phyloP scores from a whole-genome alignment of 1,284 basidiomycete species.

The Cutaneotrichosporon mucoides region DNA sequence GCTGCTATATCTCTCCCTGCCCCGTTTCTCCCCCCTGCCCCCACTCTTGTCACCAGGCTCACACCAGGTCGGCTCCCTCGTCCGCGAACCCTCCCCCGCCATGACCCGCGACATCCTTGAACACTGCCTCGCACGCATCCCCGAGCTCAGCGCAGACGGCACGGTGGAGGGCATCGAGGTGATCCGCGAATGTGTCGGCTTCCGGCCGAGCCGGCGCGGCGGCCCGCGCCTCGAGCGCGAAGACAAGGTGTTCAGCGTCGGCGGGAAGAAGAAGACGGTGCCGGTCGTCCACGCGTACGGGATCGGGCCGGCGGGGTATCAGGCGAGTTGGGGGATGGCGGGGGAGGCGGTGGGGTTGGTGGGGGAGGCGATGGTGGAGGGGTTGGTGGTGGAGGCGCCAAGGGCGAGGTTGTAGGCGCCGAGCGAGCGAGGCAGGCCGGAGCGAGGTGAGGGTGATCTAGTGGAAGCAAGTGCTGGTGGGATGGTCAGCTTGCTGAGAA shows the following conservation, averaged over 20 bases:
- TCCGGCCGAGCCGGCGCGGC: slow-evolving; percentile 17
- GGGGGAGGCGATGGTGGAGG: slow-evolving; percentile 7
- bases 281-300: slow-evolving; percentile 28
- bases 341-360: slow-evolving; percentile 31
- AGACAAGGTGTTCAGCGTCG: background rate
- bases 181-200: slow-evolving; percentile 21
- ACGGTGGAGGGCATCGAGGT: slow-evolving; percentile 22
- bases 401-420: background rate
- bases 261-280: background rate
- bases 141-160: slow-evolving; percentile 15
- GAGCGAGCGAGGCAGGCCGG: too few relatives aligned
- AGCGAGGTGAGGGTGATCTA: too few relatives aligned
- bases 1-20: background rate
- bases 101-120: slow-evolving; percentile 17
- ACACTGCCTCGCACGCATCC: slow-evolving; percentile 19
- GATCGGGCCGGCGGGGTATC: slow-evolving; percentile 38
- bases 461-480: too few relatives aligned
- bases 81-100: slow-evolving; percentile 10
- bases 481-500: too few relatives aligned
- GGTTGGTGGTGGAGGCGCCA: background rate
- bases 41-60: too few relatives aligned
- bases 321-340: slow-evolving; percentile 37
- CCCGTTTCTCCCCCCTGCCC: too few relatives aligned
- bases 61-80: slow-evolving; percentile 11
- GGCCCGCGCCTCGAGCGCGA: slow-evolving; percentile 21